A percentile compares a stretch with the other conserved stretches of the same genome.
phyloP scores from a whole-genome alignment of 371 early-diverging fungal species.

The Smittium mucronatum region DNA sequence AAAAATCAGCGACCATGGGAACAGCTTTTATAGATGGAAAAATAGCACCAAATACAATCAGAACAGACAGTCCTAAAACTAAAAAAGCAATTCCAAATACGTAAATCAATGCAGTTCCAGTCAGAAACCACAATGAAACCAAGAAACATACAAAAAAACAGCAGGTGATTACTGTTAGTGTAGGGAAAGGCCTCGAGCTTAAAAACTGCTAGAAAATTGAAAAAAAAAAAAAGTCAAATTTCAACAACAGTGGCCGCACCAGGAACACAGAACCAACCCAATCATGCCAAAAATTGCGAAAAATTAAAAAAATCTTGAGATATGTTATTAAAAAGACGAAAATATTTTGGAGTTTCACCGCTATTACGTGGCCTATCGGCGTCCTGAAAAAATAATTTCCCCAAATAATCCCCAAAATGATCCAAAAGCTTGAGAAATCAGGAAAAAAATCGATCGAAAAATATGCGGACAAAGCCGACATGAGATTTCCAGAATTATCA shows the following conservation, averaged over 20 bases:
- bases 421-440: background rate
- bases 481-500: background rate
- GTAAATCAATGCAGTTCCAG: background rate
- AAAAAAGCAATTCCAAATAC: background rate
- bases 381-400: background rate
- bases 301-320: background rate
- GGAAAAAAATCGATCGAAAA: background rate
- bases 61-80: background rate
- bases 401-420: background rate
- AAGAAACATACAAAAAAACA: background rate
- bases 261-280: background rate
- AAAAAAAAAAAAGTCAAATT: background rate
- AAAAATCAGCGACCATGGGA: background rate
- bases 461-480: background rate
- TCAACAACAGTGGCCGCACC: background rate
- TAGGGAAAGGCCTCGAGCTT: background rate
- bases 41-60: background rate
- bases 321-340: background rate
- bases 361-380: background rate
- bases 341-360: background rate
- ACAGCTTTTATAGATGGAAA: background rate
- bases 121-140: background rate
- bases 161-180: background rate
- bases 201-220: background rate
- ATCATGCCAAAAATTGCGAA: background rate